These are phyloP conservation scores for Diospyros lotus DNA, from an alignment of 148 eudicot species.

Conservation along the genomic window DNA sequence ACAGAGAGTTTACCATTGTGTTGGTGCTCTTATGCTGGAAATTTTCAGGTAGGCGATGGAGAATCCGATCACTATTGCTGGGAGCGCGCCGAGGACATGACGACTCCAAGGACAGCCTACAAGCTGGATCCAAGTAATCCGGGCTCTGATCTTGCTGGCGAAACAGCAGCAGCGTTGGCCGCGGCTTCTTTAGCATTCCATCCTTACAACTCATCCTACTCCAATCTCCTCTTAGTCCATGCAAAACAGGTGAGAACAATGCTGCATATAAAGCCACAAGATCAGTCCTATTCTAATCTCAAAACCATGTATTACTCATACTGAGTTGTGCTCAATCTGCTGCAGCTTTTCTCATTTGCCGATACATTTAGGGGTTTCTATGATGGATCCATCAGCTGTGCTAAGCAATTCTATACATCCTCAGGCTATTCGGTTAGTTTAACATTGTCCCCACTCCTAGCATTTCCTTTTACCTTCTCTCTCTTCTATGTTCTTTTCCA, in stretches of 20 bases:
- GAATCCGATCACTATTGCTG: conserved; percentile 80
- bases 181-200: conserved; percentile 74
- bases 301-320: neutral
- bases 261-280: too few relatives aligned
- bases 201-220: conserved; percentile 74
- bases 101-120: conserved; percentile 65
- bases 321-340: neutral
- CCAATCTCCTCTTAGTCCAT: conserved; percentile 50
- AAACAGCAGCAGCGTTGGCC: conserved; percentile 92
- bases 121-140: conserved; percentile 48
- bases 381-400: conserved; percentile 50
- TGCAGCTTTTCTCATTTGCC: conserved; percentile 88
- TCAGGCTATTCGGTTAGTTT: conserved; percentile 65
- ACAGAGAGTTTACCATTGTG: too few relatives aligned
- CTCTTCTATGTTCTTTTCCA: too few relatives aligned
- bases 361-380: conserved; percentile 65
- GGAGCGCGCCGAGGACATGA: conserved; percentile 90
- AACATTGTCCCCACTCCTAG: neutral
- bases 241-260: conserved; percentile 54
- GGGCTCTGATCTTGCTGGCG: conserved; percentile 85
- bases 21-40: too few relatives aligned
- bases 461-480: neutral
- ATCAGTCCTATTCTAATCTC: neutral
- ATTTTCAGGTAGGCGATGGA: conserved; percentile 74
- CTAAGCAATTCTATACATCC: conserved; percentile 57